Conservation (phyloP, 345 rosid genomes). For the Pseudoturritis turrita region DNA sequence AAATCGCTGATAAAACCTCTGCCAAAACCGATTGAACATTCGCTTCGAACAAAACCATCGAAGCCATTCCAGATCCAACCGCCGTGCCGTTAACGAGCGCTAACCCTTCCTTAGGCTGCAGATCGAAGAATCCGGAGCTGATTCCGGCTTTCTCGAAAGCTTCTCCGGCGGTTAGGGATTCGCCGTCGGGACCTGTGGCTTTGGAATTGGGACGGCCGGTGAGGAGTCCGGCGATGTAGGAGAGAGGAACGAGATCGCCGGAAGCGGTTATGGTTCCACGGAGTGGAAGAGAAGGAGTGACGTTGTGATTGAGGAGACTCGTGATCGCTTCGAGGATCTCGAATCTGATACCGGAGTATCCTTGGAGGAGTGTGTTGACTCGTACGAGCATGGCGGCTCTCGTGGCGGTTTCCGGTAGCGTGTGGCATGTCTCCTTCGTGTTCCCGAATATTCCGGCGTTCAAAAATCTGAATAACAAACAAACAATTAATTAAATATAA, state of each 20-base stretch:
- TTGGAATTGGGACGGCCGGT: conserved; percentile 62
- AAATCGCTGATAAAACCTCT: conserved; percentile 57
- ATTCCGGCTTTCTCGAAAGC: conserved; percentile 55
- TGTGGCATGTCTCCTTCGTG: conserved; percentile 54
- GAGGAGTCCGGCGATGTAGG: conserved; percentile 60
- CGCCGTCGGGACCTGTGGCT: conserved; percentile 52
- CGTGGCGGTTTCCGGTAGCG: conserved; percentile 52
- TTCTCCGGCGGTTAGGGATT: conserved; percentile 32
- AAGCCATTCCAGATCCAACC: conserved; percentile 76
- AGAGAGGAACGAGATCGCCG: conserved; percentile 72
- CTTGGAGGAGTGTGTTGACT: conserved; percentile 69
- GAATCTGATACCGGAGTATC: conserved; percentile 69
- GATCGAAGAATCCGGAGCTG: conserved; percentile 44
- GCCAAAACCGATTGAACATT: conserved; percentile 44
- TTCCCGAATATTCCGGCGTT: conserved; percentile 70
- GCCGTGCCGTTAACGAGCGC: conserved; percentile 75
- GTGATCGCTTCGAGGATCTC: conserved; percentile 72
- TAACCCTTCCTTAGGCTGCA: conserved; percentile 72
- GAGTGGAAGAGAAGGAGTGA: conserved; percentile 68
- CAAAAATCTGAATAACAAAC: conserved; percentile 44
- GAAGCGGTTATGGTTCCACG: conserved; percentile 73
- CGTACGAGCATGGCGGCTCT: conserved; percentile 78
- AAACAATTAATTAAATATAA: neutral
- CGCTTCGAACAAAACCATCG: conserved; percentile 58
- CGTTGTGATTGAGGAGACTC: conserved; percentile 50